Percentiles rank a stretch among this genome's conserved stretches.
These are phyloP conservation scores for Ulmus americana DNA, from an alignment of 331 rosid genomes.

Conservation along the genomic window DNA sequence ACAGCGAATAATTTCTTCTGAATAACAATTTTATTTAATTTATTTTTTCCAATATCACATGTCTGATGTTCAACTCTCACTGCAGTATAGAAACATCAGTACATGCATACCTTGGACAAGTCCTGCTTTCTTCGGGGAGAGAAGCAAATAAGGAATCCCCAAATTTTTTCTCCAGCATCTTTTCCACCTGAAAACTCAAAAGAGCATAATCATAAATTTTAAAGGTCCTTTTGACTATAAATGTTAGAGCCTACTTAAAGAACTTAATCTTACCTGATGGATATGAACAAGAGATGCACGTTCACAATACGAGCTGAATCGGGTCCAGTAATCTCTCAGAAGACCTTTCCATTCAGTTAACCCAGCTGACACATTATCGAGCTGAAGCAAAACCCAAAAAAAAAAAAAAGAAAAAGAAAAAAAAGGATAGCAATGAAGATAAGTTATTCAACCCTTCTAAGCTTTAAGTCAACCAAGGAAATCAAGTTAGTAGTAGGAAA, in stretches of 20 bases:
- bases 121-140: conserved; percentile 55
- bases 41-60: not conserved
- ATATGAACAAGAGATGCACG: conserved; percentile 57
- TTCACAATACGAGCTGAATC: conserved; percentile 84
- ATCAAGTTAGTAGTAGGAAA: not conserved
- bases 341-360: conserved; percentile 97
- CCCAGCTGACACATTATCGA: conserved; percentile 93
- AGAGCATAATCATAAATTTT: not conserved
- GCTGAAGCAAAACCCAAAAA: conserved; percentile 31
- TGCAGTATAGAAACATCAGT: not conserved
- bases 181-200: conserved; percentile 64
- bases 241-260: not conserved
- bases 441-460: not conserved
- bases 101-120: conserved; percentile 70
- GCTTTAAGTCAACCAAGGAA: no score
- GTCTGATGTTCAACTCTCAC: not conserved
- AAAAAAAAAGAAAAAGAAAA: not conserved
- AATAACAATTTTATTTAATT: no score
- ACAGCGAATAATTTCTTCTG: not conserved
- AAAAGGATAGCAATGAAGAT: not conserved
- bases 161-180: conserved; percentile 92
- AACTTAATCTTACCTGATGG: conserved; percentile 54
- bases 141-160: conserved; percentile 61
- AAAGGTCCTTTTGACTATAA: no score
- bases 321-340: conserved; percentile 88